phyloP scores from a whole-genome alignment of 1,284 basidiomycete species.

The Melampsora larici-populina region DNA sequence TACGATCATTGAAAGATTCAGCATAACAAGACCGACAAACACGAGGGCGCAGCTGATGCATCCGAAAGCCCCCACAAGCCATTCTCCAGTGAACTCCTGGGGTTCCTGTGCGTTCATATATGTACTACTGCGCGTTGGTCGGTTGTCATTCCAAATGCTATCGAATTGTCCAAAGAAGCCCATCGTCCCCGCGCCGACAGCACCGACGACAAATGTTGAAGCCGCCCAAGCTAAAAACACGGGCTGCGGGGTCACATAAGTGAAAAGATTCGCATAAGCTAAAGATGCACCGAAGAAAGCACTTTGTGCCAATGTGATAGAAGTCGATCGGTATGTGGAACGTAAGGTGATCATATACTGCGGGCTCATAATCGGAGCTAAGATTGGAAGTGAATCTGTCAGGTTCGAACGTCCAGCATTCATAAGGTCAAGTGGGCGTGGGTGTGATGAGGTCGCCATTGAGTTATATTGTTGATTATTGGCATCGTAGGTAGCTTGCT shows the following conservation, averaged over 20 bases:
- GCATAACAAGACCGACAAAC: neutral
- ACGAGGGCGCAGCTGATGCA: conserved; percentile 6
- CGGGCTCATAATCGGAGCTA: neutral
- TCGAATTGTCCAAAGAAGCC: conserved; percentile 3
- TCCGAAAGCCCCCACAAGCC: neutral
- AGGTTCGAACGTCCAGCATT: neutral
- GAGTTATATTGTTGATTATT: neutral
- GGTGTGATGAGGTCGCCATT: neutral
- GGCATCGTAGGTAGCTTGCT: neutral
- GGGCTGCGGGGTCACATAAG: neutral
- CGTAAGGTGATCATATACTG: conserved; percentile 5
- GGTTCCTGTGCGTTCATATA: neutral
- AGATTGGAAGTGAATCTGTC: neutral
- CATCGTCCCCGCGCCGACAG: conserved; percentile 2
- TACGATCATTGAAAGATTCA: conserved; percentile 3
- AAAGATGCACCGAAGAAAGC: conserved; percentile 12
- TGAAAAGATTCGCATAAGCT: conserved; percentile 1
- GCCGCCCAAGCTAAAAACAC: neutral
- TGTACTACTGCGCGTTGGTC: neutral
- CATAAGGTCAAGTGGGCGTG: neutral
- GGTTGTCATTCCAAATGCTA: neutral
- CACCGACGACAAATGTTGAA: neutral
- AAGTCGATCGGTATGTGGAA: neutral
- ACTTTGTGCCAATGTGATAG: neutral
- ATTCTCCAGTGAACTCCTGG: neutral